Evolutionary conservation across 2,329 filamentous ascomycete genomes (phyloP).

Genomic region (Sarocladium brachiariae): DNA sequence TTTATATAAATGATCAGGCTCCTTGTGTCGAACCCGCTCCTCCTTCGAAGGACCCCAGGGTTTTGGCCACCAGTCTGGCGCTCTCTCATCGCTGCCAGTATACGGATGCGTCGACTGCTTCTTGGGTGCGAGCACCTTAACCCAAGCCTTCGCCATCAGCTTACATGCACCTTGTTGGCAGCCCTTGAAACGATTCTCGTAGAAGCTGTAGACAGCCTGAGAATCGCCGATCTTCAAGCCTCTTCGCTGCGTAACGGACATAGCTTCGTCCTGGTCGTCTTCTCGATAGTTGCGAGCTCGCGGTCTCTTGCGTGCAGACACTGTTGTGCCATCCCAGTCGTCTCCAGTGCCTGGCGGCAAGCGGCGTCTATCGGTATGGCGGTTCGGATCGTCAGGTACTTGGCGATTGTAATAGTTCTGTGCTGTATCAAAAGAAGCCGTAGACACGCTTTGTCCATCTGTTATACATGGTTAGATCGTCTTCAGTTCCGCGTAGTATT

Average conservation of each 20-base stretch:
- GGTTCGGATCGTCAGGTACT: not conserved
- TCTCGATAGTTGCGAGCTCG: not conserved
- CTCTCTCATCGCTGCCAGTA: slow-evolving; percentile 54
- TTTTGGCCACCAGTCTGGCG: slow-evolving; percentile 62
- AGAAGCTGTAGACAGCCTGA: slow-evolving; percentile 50
- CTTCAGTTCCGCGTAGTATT: not conserved
- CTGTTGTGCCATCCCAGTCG: not conserved
- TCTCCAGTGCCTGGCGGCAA: not conserved
- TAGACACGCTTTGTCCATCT: not conserved
- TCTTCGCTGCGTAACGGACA: slow-evolving; percentile 32
- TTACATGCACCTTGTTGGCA: slow-evolving; percentile 68
- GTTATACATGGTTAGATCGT: not conserved
- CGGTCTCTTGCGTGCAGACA: slow-evolving; percentile 4
- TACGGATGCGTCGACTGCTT: slow-evolving; percentile 73
- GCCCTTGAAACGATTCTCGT: slow-evolving; percentile 54
- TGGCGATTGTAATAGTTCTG: not conserved
- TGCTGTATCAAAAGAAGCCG: not conserved
- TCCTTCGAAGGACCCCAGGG: slow-evolving; percentile 43
- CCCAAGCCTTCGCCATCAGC: slow-evolving; percentile 66
- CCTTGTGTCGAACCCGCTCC: slow-evolving; percentile 57
- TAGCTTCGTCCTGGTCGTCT: slow-evolving; percentile 34
- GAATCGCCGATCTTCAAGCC: slow-evolving; percentile 47
- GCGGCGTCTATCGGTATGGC: not conserved
- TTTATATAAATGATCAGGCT: slow-evolving; percentile 68
- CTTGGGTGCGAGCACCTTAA: slow-evolving; percentile 68